phyloP scores from a whole-genome alignment of 1,284 basidiomycete genomes.

The Cryptococcus jaspeensis region DNA sequence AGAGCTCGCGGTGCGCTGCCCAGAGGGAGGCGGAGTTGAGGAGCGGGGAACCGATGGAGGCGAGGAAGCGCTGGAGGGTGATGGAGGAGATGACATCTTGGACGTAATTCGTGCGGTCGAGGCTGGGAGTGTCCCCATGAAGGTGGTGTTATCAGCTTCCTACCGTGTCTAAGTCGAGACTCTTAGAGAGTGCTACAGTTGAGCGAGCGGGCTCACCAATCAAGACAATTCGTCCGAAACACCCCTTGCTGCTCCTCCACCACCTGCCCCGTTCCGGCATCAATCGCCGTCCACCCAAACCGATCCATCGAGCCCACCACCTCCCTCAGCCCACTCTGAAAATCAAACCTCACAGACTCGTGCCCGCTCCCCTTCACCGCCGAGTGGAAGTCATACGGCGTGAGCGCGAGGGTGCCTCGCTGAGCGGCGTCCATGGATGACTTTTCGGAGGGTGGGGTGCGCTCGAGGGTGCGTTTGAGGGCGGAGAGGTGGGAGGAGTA shows the following conservation, averaged over 20 bases:
- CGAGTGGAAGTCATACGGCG: slow-evolving; percentile 92
- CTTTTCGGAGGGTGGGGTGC: slow-evolving; percentile 58
- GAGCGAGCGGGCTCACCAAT: slow-evolving; percentile 77
- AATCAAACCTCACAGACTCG: slow-evolving; percentile 75
- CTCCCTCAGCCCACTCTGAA: slow-evolving; percentile 66
- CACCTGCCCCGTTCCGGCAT: slow-evolving; percentile 63
- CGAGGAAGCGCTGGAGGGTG: slow-evolving; percentile 60
- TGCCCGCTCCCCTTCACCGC: slow-evolving; percentile 80
- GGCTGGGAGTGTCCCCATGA: slow-evolving; percentile 53
- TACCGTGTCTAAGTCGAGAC: neutral
- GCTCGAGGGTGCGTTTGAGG: slow-evolving; percentile 54
- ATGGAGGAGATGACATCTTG: slow-evolving; percentile 85
- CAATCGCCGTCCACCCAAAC: slow-evolving; percentile 82
- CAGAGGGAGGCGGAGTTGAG: slow-evolving; percentile 60
- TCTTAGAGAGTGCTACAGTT: no score
- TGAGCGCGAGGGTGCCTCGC: slow-evolving; percentile 56
- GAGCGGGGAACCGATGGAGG: slow-evolving; percentile 33
- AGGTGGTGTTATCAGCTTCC: slow-evolving; percentile 10
- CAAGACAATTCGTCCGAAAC: slow-evolving; percentile 92
- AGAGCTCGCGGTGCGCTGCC: slow-evolving; percentile 84
- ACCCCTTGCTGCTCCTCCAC: slow-evolving; percentile 83
- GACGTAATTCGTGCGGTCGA: slow-evolving; percentile 97
- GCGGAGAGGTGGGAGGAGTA: slow-evolving; percentile 75
- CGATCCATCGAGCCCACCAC: slow-evolving; percentile 68
- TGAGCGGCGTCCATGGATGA: slow-evolving; percentile 13